Evolutionary conservation across 2,329 filamentous ascomycete genomes (phyloP), one percentile per base, ranked within the genome.

Genomic region (Fusarium setosum): DNA sequence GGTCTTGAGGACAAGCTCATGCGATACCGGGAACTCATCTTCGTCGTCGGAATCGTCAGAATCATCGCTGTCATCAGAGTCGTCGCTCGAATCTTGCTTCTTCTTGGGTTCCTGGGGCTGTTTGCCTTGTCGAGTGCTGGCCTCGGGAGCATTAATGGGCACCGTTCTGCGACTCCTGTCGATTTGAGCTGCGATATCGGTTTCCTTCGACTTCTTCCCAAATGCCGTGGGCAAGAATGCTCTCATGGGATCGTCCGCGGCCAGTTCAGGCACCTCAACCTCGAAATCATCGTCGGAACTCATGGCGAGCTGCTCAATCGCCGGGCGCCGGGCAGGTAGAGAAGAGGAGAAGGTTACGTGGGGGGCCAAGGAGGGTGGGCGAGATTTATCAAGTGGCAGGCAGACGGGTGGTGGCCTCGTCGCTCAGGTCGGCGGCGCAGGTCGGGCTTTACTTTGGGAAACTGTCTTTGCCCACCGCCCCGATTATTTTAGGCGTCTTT

Each of bases 1-100:
- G 13, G 95, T 97, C 79, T 96, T 97, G 75, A 98, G 84, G 24
- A 97, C 83, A 76, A 99, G 86, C 79, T 97, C 94, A 76, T 99
- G 96, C 6, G 96, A 96, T 12, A 96, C 89, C 2, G 96, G 96
- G 67, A 90, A 97, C 71, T 97, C 92, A 72, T 97, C 94, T 45
- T 92, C 92, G 26, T 94, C 92, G 20, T 93, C 88, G 23, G 88
- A 87, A 45, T 88, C 84, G 48, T 85, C 83, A 34, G 82, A 79
- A 54, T 85, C 82, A 40, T 82, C 80, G 51, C 83, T 82, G 42
- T 84, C 81, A 56, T 78, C 75, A 68, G 76, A 74, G 50, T 80
- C 75, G 49, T 80, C 76, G 65, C 77, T 80, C 34, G 87, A 85
- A 56, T 85, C 83, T 18, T 82, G 78, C 29, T 66, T 64, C 45